Conservation (phyloP, 176 grass and related monocot genomes). For the Musa itinerans region DNA sequence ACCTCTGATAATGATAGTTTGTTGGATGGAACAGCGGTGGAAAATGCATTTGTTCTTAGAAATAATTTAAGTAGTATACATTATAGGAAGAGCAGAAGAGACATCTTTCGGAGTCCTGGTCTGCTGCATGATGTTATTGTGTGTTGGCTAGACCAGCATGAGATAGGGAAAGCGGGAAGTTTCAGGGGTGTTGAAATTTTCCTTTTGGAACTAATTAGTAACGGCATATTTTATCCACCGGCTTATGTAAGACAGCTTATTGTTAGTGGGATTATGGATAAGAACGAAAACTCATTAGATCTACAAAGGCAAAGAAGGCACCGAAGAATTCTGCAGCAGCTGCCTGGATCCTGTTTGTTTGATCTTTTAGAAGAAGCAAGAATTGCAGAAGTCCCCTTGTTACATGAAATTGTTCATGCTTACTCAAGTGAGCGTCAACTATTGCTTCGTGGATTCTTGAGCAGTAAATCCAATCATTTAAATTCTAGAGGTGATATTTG, state of each 20-base stretch:
- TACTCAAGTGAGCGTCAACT: constrained; percentile 88
- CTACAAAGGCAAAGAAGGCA: constrained; percentile 74
- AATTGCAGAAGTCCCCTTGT: constrained; percentile 42
- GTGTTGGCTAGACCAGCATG: constrained; percentile 98
- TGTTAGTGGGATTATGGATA: constrained; percentile 82
- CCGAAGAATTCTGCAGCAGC: constrained; percentile 77
- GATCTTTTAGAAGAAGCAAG: constrained; percentile 71
- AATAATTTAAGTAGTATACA: constrained; percentile 31
- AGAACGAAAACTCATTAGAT: constrained; percentile 52
- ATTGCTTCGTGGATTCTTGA: constrained; percentile 57
- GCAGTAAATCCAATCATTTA: constrained; percentile 36
- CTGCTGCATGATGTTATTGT: constrained; percentile 92
- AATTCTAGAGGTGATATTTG: constrained; percentile 26
- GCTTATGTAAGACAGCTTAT: constrained; percentile 97
- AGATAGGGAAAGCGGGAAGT: constrained; percentile 61
- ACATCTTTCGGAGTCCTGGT: constrained; percentile 84
- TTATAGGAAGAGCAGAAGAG: constrained; percentile 53
- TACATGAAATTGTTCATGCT: constrained; percentile 50
- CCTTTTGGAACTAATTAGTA: constrained; percentile 72
- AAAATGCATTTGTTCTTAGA: constrained; percentile 29
- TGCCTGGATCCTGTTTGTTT: constrained; percentile 62
- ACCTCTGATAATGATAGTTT: constrained; percentile 39
- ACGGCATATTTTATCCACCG: constrained; percentile 82
- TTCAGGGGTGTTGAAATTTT: constrained; percentile 66
- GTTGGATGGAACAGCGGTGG: constrained; percentile 22